Evolutionary conservation across 805 yeast genomes (phyloP), one percentile per base, ranked within the genome.

Genomic region (Monosporozyma servazzii): DNA sequence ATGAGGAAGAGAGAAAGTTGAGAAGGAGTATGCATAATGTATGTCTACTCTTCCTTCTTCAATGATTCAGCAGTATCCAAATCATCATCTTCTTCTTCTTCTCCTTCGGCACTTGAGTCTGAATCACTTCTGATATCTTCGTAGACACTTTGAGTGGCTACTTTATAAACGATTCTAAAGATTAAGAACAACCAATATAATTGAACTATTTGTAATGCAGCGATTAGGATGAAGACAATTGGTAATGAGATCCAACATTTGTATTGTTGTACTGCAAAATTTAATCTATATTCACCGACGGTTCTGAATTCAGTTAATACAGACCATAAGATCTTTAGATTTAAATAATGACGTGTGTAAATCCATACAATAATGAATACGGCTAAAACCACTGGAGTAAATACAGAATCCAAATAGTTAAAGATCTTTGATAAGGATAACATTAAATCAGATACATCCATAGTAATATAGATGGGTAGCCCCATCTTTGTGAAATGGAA

Each of bases 401-500:
- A 53, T 5, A 75, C 61, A 3, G 89, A 82, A 60, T 89, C 86
- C 52, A 95, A 67, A 65, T 93, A 93, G 70, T 88, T 91, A 54
- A 88, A 70, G n/a, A 88, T 80, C 69, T 93, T 93, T 29, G 97
- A 87, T 3, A 75, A 59, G 5, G 96, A 85, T 57, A 93, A 73
- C 71, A 89, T 86, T 68, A 88, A 81, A 73, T 93, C 99, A 17
- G 96, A 86, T 39, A 89, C 77, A 69, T 93, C 99, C 99, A 93
- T 93, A 21, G 98, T 88, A 61, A 93, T 78, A 67, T 88, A 93
- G 49, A 93, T 79, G 18, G 85, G 86, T 39, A 93, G 68, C 5
- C 99, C 99, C 78, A 93, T 91, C 82, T 95, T 88, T 13, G 96
- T 88, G 75, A 89, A 93, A 70, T 93, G 96, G 77, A 93, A 93